phyloP scores from a whole-genome alignment of 2,329 filamentous ascomycete genomes.

The Xylaria hypoxylon region DNA sequence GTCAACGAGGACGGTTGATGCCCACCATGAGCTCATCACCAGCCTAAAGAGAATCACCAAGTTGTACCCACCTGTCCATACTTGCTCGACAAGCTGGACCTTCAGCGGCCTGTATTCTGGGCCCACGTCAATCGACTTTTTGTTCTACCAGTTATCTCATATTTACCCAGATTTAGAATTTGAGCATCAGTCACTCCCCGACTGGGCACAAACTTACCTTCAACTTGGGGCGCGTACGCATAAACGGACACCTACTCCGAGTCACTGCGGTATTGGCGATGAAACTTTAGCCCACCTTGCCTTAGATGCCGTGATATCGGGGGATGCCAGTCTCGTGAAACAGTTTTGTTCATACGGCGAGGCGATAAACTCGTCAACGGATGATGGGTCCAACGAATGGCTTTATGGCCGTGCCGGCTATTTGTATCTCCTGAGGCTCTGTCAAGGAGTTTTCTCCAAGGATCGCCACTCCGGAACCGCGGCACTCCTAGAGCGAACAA shows the following conservation, averaged over 20 bases:
- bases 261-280: constrained; percentile 62
- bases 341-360: constrained; percentile 56
- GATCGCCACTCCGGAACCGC: constrained; percentile 62
- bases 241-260: constrained; percentile 53
- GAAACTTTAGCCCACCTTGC: constrained; percentile 62
- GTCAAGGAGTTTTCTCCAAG: constrained; percentile 54
- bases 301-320: constrained; percentile 58
- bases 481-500: constrained; percentile 63
- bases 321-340: constrained; percentile 54
- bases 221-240: constrained; percentile 52
- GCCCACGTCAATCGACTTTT: constrained; percentile 66
- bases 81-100: constrained; percentile 47
- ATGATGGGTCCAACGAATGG: constrained; percentile 69
- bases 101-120: constrained; percentile 65
- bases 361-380: constrained; percentile 58
- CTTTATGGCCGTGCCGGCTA: constrained; percentile 75
- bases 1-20: constrained; percentile 29
- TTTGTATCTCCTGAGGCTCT: constrained; percentile 74
- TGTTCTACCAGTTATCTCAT: constrained; percentile 63
- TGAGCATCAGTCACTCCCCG: constrained; percentile 54
- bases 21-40: constrained; percentile 41
- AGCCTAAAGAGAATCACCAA: constrained; percentile 44
- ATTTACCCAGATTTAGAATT: constrained; percentile 59
- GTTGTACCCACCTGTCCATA: constrained; percentile 44
- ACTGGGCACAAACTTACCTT: constrained; percentile 64